These are phyloP conservation scores for Astrephomene gubernaculifera DNA, from an alignment of 139 green algal species.

Conservation along the genomic window DNA sequence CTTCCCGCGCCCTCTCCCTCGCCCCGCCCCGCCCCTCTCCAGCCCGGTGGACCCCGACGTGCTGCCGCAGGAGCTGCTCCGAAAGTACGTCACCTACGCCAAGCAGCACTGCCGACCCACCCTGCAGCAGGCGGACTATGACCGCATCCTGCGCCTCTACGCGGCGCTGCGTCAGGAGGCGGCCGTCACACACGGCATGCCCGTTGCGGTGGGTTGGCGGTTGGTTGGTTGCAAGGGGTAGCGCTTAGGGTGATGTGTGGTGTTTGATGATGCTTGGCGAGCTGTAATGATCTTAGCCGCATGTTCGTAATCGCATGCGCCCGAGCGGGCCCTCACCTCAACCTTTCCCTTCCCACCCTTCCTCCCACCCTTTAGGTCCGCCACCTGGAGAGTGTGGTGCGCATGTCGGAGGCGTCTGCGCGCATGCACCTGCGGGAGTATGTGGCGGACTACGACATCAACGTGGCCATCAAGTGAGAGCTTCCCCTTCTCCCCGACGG, in stretches of 20 bases:
- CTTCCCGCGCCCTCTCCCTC: not conserved
- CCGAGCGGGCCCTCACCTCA: not conserved
- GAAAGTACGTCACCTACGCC: constrained; percentile 98
- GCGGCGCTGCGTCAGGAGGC: constrained; percentile 60
- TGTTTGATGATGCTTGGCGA: too few relatives aligned
- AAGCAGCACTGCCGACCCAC: constrained; percentile 84
- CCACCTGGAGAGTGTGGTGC: constrained; percentile 98
- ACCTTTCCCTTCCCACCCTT: not conserved
- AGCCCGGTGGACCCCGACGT: constrained; percentile 69
- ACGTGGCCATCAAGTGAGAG: constrained; percentile 78
- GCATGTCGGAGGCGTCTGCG: constrained; percentile 96
- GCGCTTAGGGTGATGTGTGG: too few relatives aligned
- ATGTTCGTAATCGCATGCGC: too few relatives aligned
- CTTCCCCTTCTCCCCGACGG: too few relatives aligned
- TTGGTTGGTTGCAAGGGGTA: too few relatives aligned
- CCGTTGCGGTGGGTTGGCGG: constrained; percentile 84
- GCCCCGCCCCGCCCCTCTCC: not conserved
- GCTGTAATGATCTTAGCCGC: too few relatives aligned
- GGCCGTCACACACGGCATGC: constrained; percentile 88
- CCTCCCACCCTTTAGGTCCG: constrained; percentile 55
- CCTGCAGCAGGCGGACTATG: constrained; percentile 65
- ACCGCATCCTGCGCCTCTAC: constrained; percentile 66
- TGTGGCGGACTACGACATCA: constrained; percentile 89
- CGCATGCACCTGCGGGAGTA: constrained; percentile 95
- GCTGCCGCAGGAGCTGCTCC: constrained; percentile 90